phyloP scores from a whole-genome alignment of 1,284 basidiomycete species.

The Marasmius tenuissimus region DNA sequence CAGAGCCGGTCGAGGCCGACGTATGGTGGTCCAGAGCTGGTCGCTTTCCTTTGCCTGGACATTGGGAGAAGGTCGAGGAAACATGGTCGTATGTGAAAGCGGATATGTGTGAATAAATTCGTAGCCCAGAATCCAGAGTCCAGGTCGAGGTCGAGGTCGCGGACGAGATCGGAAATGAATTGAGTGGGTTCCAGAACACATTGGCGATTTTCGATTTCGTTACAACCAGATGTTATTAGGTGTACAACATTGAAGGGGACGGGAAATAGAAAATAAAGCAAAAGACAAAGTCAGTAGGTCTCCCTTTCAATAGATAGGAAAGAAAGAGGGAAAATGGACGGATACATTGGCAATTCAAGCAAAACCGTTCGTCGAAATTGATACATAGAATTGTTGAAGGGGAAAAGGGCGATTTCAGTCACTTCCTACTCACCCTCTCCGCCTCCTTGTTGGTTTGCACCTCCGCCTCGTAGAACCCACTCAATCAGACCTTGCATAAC shows the following conservation, averaged over 20 bases:
- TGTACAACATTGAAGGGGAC: too few species aligned
- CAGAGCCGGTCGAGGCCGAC: conserved; percentile 2
- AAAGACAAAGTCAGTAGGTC: too few species aligned
- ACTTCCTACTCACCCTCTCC: conserved; percentile 30
- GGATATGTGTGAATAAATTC: neutral
- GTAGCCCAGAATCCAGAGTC: too few species aligned
- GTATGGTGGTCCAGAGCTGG: conserved; percentile 11
- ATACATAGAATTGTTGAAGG: conserved; percentile 2
- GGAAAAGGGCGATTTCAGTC: conserved; percentile 2
- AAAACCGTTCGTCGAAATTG: neutral
- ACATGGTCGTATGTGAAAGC: neutral
- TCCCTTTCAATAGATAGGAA: too few species aligned
- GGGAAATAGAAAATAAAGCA: too few species aligned
- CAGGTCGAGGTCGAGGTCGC: too few species aligned
- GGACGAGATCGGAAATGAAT: too few species aligned
- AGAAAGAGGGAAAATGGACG: neutral
- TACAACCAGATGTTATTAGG: too few species aligned
- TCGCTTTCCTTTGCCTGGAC: conserved; percentile 14
- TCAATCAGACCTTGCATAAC: conserved; percentile 63
- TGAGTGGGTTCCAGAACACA: too few species aligned
- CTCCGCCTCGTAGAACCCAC: conserved; percentile 8
- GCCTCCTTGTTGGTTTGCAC: neutral
- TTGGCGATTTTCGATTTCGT: too few species aligned
- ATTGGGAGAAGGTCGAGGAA: neutral
- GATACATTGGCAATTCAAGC: too few species aligned